A percentile compares a stretch with the other conserved stretches of the same genome.
These are phyloP conservation scores for Cyberlindnera euphorbiae DNA, from an alignment of 805 yeast species.

Conservation along the genomic window DNA sequence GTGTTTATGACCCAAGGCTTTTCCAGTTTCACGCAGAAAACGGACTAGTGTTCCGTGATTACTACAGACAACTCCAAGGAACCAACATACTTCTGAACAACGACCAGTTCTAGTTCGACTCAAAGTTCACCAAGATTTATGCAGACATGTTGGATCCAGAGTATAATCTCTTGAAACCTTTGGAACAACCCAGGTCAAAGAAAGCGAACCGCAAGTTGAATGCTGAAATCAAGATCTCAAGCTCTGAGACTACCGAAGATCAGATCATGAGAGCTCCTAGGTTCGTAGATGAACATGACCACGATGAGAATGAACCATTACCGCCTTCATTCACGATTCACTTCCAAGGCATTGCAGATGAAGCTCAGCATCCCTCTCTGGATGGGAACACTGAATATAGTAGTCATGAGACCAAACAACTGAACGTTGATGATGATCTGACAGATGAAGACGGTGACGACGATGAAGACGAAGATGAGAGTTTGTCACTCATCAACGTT, in stretches of 20 bases:
- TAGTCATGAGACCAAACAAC: too few relatives aligned
- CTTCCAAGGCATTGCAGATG: conserved; percentile 12
- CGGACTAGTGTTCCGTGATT: conserved; percentile 6
- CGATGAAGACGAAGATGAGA: conserved; percentile 4
- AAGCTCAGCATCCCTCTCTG: too few relatives aligned
- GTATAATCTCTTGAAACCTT: conserved; percentile 18
- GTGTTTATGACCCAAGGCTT: conserved; percentile 11
- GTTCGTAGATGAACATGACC: conserved; percentile 14
- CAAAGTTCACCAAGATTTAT: conserved; percentile 15
- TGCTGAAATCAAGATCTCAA: conserved; percentile 13
- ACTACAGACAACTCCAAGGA: conserved; percentile 14
- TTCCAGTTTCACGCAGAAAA: conserved; percentile 10
- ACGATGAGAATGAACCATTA: conserved; percentile 17
- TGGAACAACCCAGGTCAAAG: conserved; percentile 1
- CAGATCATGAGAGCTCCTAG: conserved; percentile 23
- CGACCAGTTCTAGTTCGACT: conserved; percentile 9
- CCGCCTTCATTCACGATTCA: conserved; percentile 25
- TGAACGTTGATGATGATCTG: too few relatives aligned
- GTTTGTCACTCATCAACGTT: conserved; percentile 6
- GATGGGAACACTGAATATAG: too few relatives aligned
- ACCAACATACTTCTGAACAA: conserved; percentile 15
- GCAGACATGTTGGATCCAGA: conserved; percentile 19
- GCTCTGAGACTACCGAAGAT: conserved; percentile 21
- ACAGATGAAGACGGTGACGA: conserved; percentile 4
- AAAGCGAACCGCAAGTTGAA: conserved; percentile 4